Base-by-base conservation (phyloP, 1,139 yeast species). In the Candida smagusa region DNA sequence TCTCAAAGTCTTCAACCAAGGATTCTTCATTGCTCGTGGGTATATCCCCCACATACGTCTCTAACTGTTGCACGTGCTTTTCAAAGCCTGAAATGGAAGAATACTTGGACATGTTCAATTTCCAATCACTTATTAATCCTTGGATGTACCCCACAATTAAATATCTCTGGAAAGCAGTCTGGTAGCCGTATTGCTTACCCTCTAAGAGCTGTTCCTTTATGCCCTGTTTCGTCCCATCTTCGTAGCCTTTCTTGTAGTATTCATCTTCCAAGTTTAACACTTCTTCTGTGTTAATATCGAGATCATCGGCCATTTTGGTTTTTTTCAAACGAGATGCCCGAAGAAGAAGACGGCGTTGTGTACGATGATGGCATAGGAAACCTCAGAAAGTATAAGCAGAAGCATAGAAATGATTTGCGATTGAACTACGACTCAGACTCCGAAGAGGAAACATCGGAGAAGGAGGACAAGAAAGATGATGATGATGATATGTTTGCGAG, bases 181-280 rank as follows among this genome's bases (percentile, higher is more conserved):
- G 94, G 36, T 83, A 69, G 0, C 95, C 95, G 51, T 74, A 83
- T 47, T 83, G 86, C 48, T 79, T 80, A 2, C 95, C 95, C 55
- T 85, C 95, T 2, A 71, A 46, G 37, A 61, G 65, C 33, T 74
- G 77, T 31, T 67, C 63, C 33, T 48, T 51, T 0, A 74, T 60
- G 1, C 72, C 64, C 34, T 65, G 68, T 9, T 56, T 55, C 40
- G 66, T 68, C 2, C 92, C 90, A 31, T 81, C 82, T 36, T 57
- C 52, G 35, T 66, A 67, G 0, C 96, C 96, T 43, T 77, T 77
- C 9, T 71, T 56, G 53, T 83, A 86, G 54, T 71, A 80, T 56
- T 71, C 61, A 30, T 77, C 72, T 48, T 80, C 85, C 16, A 78
- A 53, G 43, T 74, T 66, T 28, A 79, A 58, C n/a, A 76, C 63